A percentile compares a stretch with the other conserved stretches of the same genome.
phyloP scores from a whole-genome alignment of 805 yeast species.

The Pichia californica region DNA sequence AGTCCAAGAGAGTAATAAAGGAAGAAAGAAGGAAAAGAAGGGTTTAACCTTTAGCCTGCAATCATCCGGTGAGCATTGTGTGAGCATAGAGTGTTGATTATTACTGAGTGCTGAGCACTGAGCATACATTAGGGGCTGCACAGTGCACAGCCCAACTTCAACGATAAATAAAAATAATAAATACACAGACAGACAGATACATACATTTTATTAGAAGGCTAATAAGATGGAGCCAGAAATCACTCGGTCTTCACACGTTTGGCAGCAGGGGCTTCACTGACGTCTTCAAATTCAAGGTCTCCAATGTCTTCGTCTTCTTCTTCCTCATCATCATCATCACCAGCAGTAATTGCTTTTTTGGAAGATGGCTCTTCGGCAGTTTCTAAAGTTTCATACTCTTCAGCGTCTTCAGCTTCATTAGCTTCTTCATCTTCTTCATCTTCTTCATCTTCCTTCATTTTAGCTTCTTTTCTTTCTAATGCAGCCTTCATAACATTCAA shows the following conservation, averaged over 20 bases:
- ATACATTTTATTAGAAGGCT: too few species aligned
- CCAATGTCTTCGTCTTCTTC: conserved; percentile 18
- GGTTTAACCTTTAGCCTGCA: too few species aligned
- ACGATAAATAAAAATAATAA: neutral
- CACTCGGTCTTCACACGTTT: conserved; percentile 9
- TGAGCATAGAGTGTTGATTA: too few species aligned
- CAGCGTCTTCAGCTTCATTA: neutral
- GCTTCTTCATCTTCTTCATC: conserved; percentile 3
- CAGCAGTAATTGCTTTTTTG: neutral
- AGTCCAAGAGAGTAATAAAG: too few species aligned
- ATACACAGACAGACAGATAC: neutral
- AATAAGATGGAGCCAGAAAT: too few species aligned
- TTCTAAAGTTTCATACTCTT: too few species aligned
- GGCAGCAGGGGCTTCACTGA: conserved; percentile 10
- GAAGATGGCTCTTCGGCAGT: too few species aligned
- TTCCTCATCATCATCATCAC: neutral
- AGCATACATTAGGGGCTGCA: too few species aligned
- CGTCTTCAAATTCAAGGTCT: conserved; percentile 18
- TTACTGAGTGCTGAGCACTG: too few species aligned
- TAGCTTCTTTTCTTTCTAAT: neutral
- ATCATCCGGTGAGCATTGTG: too few species aligned
- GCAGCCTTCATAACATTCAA: conserved; percentile 15
- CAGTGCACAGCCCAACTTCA: neutral
- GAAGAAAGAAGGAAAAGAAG: too few species aligned
- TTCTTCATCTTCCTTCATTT: neutral